Base-by-base conservation (phyloP, 805 yeast genomes). In the Candida verbasci region DNA sequence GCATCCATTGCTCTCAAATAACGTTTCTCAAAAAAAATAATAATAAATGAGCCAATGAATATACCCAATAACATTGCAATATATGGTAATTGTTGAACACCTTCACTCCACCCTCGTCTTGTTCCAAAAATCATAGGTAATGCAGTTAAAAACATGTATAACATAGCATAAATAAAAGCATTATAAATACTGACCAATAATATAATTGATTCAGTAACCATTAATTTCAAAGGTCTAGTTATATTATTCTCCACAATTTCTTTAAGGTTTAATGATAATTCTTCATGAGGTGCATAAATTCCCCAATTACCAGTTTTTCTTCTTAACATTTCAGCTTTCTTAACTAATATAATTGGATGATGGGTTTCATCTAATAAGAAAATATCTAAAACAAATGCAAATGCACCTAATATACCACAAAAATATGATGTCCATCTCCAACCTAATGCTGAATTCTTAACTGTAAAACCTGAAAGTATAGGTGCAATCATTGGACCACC, bases 401-500 rank as follows among this genome's bases (percentile, higher is more conserved):
- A 37, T 12, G 49, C 37, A 6, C 62, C 67, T 29, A 65, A 40
- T 2, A 68, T 60, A 2, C 76, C 81, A 8, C 65, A 54, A 37
- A 75, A 60, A 65, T 77, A 80, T 21, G 65, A 59, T 3, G 78
- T 63, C 72, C 82, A 74, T 45, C 83, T 60, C 85, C 85, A 80
- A 5, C 72, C 75, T 40, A 62, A 39, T 25, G 43, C 54, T 20
- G 49, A 47, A 27, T 62, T 57, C 30, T 60, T 62, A 14, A 70
- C 68, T 29, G 67, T 65, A 36, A 61, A 62, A 4, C 60, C 67
- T 25, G 65, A 61, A 35, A 77, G 47, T 40, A 88, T 78, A 14
- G 96, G 96, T 0, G 91, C 91, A 24, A 82, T 38, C 65, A 86
- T 70, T 5, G 96, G 96, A 40, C 94, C 93, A 46, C 66, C 68